A percentile compares a stretch with the other conserved stretches of the same genome.
Evolutionary conservation across 2,329 filamentous ascomycete species (phyloP).

Genomic region (Pezicula radicicola): DNA sequence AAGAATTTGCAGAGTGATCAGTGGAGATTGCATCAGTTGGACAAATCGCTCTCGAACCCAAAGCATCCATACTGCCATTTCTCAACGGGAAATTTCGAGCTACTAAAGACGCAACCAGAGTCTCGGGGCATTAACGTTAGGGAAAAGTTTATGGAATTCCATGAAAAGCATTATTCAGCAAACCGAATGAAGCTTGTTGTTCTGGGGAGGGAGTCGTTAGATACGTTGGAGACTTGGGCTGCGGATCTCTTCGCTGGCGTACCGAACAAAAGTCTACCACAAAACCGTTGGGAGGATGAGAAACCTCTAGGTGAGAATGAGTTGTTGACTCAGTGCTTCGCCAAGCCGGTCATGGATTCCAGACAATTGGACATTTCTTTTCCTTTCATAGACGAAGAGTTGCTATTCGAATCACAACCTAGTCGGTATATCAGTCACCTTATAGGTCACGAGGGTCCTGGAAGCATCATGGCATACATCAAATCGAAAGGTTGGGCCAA

Average conservation of each 20-base stretch:
- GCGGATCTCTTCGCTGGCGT: slow-evolving; percentile 66
- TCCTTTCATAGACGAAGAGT: slow-evolving; percentile 66
- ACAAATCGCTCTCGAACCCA: slow-evolving; percentile 67
- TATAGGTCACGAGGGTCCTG: slow-evolving; percentile 72
- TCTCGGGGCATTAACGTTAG: slow-evolving; percentile 66
- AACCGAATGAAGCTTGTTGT: slow-evolving; percentile 74
- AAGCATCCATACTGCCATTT: slow-evolving; percentile 72
- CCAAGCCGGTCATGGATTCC: slow-evolving; percentile 71
- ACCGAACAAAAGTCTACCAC: slow-evolving; percentile 62
- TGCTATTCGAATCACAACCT: slow-evolving; percentile 64
- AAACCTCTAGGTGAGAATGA: slow-evolving; percentile 57
- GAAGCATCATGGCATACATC: slow-evolving; percentile 69
- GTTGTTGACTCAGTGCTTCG: slow-evolving; percentile 63
- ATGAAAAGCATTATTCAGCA: slow-evolving; percentile 69
- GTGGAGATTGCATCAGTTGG: slow-evolving; percentile 69
- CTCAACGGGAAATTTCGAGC: slow-evolving; percentile 69
- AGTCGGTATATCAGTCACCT: slow-evolving; percentile 69
- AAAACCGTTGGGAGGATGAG: slow-evolving; percentile 64
- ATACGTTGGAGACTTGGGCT: slow-evolving; percentile 66
- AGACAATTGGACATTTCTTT: slow-evolving; percentile 65
- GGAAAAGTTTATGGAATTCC: slow-evolving; percentile 71
- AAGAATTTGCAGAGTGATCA: slow-evolving; percentile 74
- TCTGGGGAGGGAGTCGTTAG: slow-evolving; percentile 63
- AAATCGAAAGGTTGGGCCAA: slow-evolving; percentile 73
- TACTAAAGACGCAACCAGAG: slow-evolving; percentile 65